phyloP scores from a whole-genome alignment of 2,329 filamentous ascomycete genomes.

The Sporothrix schenckii region DNA sequence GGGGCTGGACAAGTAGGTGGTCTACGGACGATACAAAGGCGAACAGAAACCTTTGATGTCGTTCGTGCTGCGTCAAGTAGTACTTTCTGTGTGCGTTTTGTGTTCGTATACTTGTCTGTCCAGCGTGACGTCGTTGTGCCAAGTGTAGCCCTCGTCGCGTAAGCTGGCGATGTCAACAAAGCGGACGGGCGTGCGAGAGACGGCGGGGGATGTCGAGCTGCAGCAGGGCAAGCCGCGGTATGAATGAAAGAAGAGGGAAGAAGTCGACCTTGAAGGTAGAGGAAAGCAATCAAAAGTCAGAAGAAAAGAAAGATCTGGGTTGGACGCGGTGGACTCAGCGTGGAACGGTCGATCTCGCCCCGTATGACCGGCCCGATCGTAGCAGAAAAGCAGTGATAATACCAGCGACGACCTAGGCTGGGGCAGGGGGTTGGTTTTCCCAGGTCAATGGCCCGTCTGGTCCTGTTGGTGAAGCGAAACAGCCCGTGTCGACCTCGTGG shows the following conservation, averaged over 20 bases:
- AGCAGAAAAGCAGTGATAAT: not conserved
- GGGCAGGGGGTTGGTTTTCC: constrained; percentile 20
- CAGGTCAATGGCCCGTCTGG: constrained; percentile 7
- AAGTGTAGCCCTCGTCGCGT: constrained; percentile 21
- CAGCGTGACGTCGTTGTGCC: constrained; percentile 8
- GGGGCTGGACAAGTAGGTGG: not conserved
- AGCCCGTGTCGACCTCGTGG: constrained; percentile 16
- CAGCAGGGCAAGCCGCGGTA: not conserved
- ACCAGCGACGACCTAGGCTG: not conserved
- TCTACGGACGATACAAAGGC: not conserved
- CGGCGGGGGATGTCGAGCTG: not conserved
- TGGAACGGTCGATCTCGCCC: constrained; percentile 21
- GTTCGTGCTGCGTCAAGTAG: not conserved
- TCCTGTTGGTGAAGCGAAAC: constrained; percentile 16
- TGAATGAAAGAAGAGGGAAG: not conserved
- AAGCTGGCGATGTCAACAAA: constrained; percentile 26
- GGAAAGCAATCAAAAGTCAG: too few relatives aligned
- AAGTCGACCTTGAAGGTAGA: not conserved
- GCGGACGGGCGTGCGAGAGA: constrained; percentile 2
- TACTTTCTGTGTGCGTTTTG: not conserved
- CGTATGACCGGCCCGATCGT: not conserved
- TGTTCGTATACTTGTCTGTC: constrained; percentile 9
- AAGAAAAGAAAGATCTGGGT: not conserved
- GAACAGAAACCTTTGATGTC: not conserved
- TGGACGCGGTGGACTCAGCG: not conserved